phyloP scores from a whole-genome alignment of 2,329 filamentous ascomycete genomes.

The Penicillium sp. region DNA sequence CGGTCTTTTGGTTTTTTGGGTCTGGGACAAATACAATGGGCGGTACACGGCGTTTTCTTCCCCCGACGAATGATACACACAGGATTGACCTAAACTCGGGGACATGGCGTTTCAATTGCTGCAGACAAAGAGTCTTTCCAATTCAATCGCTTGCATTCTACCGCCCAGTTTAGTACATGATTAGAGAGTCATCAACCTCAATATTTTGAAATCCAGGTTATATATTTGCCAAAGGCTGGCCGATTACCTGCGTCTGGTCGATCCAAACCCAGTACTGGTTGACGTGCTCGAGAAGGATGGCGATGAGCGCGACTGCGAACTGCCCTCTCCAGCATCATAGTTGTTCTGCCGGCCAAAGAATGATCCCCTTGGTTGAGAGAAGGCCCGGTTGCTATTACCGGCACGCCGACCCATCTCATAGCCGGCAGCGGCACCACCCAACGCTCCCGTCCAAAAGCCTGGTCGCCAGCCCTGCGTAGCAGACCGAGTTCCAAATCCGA shows the following conservation, averaged over 20 bases:
- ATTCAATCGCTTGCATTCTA: neutral
- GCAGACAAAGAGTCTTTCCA: neutral
- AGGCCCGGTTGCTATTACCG: constrained; percentile 13
- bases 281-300: constrained; percentile 36
- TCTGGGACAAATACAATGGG: constrained; percentile 10
- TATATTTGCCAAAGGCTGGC: neutral
- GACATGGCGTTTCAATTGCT: neutral
- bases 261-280: constrained; percentile 49
- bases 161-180: neutral
- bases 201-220: neutral
- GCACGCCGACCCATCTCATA: constrained; percentile 42
- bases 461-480: constrained; percentile 42
- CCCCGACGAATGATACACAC: neutral
- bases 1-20: constrained; percentile 4
- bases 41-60: constrained; percentile 8
- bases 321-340: constrained; percentile 36
- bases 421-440: constrained; percentile 45
- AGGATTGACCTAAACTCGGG: neutral
- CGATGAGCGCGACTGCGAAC: constrained; percentile 33
- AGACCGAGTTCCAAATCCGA: constrained; percentile 16
- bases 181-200: neutral
- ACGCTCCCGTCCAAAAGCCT: constrained; percentile 50
- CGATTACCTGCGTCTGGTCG: constrained; percentile 43
- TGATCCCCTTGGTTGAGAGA: constrained; percentile 13
- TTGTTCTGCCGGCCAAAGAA: constrained; percentile 16